phyloP scores from a whole-genome alignment of 192 early-diverging fungal species.

The Coemansia sp. region DNA sequence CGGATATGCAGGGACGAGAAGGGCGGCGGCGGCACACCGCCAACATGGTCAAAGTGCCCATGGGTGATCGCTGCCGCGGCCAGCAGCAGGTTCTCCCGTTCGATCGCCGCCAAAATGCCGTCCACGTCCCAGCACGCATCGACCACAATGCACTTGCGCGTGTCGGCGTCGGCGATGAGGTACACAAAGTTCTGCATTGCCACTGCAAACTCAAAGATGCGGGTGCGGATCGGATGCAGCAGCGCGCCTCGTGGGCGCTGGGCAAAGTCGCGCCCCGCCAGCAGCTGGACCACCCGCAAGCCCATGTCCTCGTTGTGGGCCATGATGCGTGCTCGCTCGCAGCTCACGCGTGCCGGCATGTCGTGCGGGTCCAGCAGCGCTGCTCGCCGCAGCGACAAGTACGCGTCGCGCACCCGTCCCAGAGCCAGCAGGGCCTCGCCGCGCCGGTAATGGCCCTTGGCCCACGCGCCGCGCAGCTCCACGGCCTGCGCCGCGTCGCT shows the following conservation, averaged over 20 bases:
- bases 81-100: conserved; percentile 61
- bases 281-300: conserved; percentile 63
- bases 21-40: conserved; percentile 83
- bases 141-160: conserved; percentile 72
- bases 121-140: conserved; percentile 96
- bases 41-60: conserved; percentile 84
- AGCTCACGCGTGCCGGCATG: conserved; percentile 50
- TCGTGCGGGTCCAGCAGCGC: conserved; percentile 53
- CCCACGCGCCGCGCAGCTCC: conserved; percentile 36
- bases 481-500: conserved; percentile 31
- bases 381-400: conserved; percentile 46
- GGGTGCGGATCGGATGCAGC: conserved; percentile 69
- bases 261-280: conserved; percentile 72
- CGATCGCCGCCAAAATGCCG: conserved; percentile 65
- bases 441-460: conserved; percentile 63
- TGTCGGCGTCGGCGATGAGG: conserved; percentile 66
- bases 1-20: conserved; percentile 75
- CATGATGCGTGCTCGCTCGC: conserved; percentile 57
- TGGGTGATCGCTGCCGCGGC: conserved; percentile 79
- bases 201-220: conserved; percentile 73
- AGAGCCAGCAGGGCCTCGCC: conserved; percentile 59
- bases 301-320: conserved; percentile 60
- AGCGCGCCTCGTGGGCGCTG: conserved; percentile 32
- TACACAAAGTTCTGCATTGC: conserved; percentile 88
- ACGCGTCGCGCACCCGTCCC: conserved; percentile 53